Evolutionary conservation across 192 early-diverging fungal species (phyloP), one percentile per base, ranked within the genome.

Genomic region (Lunasporangiospora selenospora): DNA sequence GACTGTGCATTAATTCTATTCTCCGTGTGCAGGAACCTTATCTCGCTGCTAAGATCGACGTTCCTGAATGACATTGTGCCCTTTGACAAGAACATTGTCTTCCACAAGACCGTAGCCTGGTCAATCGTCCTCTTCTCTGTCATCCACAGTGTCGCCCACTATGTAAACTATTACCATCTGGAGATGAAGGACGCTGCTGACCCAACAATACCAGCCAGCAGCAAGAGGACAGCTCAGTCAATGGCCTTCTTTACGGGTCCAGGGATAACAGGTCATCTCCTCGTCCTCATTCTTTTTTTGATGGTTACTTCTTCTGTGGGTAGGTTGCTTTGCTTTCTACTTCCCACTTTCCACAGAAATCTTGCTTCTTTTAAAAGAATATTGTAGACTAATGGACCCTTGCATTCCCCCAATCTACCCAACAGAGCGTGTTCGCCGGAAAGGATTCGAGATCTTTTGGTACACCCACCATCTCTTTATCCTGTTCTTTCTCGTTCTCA

Each of bases 391-490:
- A 42, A 31, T n/a, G 1, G 29, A 19, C 0, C n/a, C 8, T 33
- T 21, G 10, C 23, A 18, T 23, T 18, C 16, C 4, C 24, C 29
- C 24, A 13, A 24, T 4, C 24, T 7, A 47, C 18, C n/a, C n/a
- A n/a, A n/a, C 30, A 70, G 66, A 70, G 18, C 66, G 66, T 0
- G 66, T 70, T 0, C 65, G 87, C 0, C 36, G 87, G n/a, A 89
- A 89, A 70, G 55, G 86, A 41, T 88, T 88, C 53, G 90, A 95
- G 66, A 70, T 85, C 39, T 95, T 95, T 66, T 95, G 92, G 92
- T 93, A 92, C 73, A 85, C 89, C 34, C 92, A 95, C 62, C 92
- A 95, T 59, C 79, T 95, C 29, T 93, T 93, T 75, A 83, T 93
- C 50, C 77, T 93, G 44, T 93, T 92, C 77, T 93, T 95, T 77